Evolutionary conservation across 495 filamentous ascomycete genomes (phyloP).

Genomic region (Neurospora tetraspora): DNA sequence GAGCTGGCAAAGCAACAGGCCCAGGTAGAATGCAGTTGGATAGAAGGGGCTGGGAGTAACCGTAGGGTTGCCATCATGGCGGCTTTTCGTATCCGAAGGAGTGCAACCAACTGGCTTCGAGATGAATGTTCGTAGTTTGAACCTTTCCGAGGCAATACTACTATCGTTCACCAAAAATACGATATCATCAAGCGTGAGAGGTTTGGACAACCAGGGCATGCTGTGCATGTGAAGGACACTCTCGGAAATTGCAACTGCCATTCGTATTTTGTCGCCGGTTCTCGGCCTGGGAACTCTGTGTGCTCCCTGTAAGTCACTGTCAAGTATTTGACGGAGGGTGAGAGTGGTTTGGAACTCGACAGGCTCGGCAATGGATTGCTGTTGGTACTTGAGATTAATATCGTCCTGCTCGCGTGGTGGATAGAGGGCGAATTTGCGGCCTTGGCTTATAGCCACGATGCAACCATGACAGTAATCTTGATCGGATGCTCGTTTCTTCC

Average conservation of each 20-base stretch:
- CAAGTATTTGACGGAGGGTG: conserved; percentile 2
- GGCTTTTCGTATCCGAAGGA: background rate
- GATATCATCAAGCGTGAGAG: conserved; percentile 9
- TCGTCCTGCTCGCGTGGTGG: background rate
- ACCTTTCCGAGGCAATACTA: background rate
- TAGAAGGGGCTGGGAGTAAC: background rate
- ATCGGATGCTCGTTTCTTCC: background rate
- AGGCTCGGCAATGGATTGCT: background rate
- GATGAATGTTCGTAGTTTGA: background rate
- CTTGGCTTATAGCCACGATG: background rate
- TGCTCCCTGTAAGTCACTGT: background rate
- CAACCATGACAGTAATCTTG: background rate
- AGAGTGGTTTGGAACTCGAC: background rate
- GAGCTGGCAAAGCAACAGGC: conserved; percentile 1
- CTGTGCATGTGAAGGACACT: conserved; percentile 7
- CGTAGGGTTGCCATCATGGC: background rate
- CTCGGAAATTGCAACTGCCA: conserved; percentile 7
- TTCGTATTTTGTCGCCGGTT: conserved; percentile 2
- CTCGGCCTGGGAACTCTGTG: background rate
- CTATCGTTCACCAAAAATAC: background rate
- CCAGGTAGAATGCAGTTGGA: conserved; percentile 2
- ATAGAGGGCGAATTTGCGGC: background rate
- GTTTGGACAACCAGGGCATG: conserved; percentile 5
- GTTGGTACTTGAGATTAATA: background rate
- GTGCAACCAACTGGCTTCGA: background rate